Conservation (phyloP, 1,284 basidiomycete species). For the Porogramme epimiltina region DNA sequence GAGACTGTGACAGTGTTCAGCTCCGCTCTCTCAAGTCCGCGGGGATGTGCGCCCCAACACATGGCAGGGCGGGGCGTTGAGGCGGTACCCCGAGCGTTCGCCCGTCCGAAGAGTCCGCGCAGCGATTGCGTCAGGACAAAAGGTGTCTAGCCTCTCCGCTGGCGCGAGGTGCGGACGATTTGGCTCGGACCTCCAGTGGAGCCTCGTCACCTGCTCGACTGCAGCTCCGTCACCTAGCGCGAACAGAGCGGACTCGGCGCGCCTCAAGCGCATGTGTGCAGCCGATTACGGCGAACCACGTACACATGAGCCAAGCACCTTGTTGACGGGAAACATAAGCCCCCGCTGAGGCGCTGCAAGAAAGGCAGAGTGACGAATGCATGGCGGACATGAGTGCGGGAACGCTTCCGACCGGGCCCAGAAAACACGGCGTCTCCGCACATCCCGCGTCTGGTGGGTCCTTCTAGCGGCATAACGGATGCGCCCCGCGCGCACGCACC, state of each 20-base stretch:
- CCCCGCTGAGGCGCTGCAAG: no score
- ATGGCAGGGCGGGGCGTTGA: no score
- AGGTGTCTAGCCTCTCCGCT: no score
- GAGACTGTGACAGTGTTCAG: neutral
- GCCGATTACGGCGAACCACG: neutral
- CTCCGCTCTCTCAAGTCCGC: neutral
- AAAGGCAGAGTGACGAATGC: neutral
- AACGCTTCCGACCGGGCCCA: no score
- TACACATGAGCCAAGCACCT: neutral
- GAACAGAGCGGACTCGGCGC: neutral
- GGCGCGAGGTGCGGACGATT: no score
- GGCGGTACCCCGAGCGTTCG: no score
- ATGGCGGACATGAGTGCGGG: neutral
- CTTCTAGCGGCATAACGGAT: neutral
- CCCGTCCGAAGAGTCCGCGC: no score
- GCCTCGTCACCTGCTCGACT: neutral
- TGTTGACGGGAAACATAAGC: neutral
- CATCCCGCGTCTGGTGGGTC: no score
- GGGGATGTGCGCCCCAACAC: neutral
- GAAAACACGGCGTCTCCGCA: no score
- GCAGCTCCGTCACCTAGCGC: neutral
- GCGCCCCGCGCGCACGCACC: constrained; percentile 39
- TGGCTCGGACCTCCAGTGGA: neutral
- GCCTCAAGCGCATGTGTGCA: neutral
- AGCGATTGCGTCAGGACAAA: no score